Evolutionary conservation across 2,329 filamentous ascomycete genomes (phyloP).

Genomic region (Penicillium sp.): DNA sequence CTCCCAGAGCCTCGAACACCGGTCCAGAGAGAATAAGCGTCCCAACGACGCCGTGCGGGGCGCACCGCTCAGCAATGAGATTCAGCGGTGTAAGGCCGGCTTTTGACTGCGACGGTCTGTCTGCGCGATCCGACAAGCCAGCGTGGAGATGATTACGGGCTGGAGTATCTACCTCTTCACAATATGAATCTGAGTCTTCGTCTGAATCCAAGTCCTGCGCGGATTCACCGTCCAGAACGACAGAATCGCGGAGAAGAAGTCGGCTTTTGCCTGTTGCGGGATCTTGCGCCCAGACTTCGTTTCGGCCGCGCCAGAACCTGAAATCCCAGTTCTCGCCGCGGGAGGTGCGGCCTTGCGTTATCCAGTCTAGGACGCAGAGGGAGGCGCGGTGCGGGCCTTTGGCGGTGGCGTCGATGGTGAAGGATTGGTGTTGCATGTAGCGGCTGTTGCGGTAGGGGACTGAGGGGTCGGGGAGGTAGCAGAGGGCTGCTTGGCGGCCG

Average conservation of each 20-base stretch:
- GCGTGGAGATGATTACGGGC: constrained; percentile 13
- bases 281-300: constrained; percentile 63
- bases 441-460: constrained; percentile 83
- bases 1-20: constrained; percentile 60
- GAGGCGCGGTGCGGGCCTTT: constrained; percentile 45
- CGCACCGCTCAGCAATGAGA: constrained; percentile 59
- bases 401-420: constrained; percentile 54
- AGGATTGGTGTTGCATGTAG: constrained; percentile 80
- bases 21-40: constrained; percentile 79
- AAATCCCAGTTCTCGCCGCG: constrained; percentile 88
- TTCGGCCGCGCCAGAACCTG: constrained; percentile 71
- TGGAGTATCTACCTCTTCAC: constrained; percentile 28
- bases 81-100: constrained; percentile 23
- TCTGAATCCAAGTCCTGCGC: constrained; percentile 6
- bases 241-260: constrained; percentile 78
- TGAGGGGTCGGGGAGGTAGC: constrained; percentile 81
- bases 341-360: constrained; percentile 79
- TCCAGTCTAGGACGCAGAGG: constrained; percentile 88
- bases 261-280: constrained; percentile 47
- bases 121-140: constrained; percentile 4
- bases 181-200: constrained; percentile 16
- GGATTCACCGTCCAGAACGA: constrained; percentile 64
- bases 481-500: constrained; percentile 50
- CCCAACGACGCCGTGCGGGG: constrained; percentile 70
- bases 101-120: constrained; percentile 16